A percentile compares a stretch with the other conserved stretches of the same genome.
Conservation (phyloP, 805 yeast genomes). For the Suhomyces pyralidae region DNA sequence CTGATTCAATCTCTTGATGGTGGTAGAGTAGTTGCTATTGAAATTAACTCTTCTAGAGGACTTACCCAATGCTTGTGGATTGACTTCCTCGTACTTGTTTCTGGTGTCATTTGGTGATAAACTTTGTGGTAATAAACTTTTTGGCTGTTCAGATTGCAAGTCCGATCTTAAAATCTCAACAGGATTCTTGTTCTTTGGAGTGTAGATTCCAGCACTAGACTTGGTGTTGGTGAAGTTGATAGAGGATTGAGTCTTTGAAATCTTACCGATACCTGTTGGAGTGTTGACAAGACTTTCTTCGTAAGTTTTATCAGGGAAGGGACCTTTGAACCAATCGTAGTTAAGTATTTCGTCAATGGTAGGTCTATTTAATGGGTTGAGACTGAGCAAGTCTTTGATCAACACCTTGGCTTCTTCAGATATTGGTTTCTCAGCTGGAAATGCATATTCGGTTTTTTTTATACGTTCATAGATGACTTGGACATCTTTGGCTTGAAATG, state of each 20-base stretch:
- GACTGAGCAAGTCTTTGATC: slow-evolving; percentile 67
- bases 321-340: slow-evolving; percentile 84
- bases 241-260: slow-evolving; percentile 60
- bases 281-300: slow-evolving; percentile 58
- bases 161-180: slow-evolving; percentile 69
- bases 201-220: slow-evolving; percentile 59
- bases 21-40: slow-evolving; percentile 35
- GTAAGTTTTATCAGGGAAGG: slow-evolving; percentile 72
- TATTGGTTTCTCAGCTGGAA: slow-evolving; percentile 69
- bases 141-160: slow-evolving; percentile 64
- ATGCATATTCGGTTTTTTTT: slow-evolving; percentile 72
- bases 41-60: slow-evolving; percentile 38
- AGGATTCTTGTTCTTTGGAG: slow-evolving; percentile 54
- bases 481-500: slow-evolving; percentile 95
- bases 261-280: slow-evolving; percentile 54
- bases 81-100: slow-evolving; percentile 77
- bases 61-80: slow-evolving; percentile 31
- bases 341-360: slow-evolving; percentile 71
- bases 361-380: slow-evolving; percentile 82
- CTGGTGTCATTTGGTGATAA: slow-evolving; percentile 91
- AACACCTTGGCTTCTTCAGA: slow-evolving; percentile 71
- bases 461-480: slow-evolving; percentile 89
- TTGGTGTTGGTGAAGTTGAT: slow-evolving; percentile 66
- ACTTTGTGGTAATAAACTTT: slow-evolving; percentile 76
- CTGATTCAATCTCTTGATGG: slow-evolving; percentile 38